Evolutionary conservation across 345 rosid genomes (phyloP).

Genomic region (rapeseed (Brassica napus)): Da-Ae NC_063443.1:1284001-1284500

Average conservation of each 20-base stretch:
- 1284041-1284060: not conserved
- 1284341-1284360: constrained; percentile 2
- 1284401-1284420: not conserved
- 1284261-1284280: not conserved
- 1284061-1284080: constrained; percentile 1
- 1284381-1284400: not conserved
- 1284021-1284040: not conserved
- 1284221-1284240: not conserved
- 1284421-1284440: not conserved
- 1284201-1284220: not conserved
- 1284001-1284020: not conserved
- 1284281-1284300: not conserved
- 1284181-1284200: not conserved
- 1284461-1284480: not conserved
- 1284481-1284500: not conserved
- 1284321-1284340: not conserved
- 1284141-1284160: not conserved
- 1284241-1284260: not conserved
- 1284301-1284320: not conserved
- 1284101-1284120: constrained; percentile 17
- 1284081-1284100: constrained; percentile 35
- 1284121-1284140: constrained; percentile 39
- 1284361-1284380: constrained; percentile 3
- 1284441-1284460: not conserved
- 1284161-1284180: not conserved